phyloP scores from a whole-genome alignment of 192 early-diverging fungal species.

The Backusella luteola region DNA sequence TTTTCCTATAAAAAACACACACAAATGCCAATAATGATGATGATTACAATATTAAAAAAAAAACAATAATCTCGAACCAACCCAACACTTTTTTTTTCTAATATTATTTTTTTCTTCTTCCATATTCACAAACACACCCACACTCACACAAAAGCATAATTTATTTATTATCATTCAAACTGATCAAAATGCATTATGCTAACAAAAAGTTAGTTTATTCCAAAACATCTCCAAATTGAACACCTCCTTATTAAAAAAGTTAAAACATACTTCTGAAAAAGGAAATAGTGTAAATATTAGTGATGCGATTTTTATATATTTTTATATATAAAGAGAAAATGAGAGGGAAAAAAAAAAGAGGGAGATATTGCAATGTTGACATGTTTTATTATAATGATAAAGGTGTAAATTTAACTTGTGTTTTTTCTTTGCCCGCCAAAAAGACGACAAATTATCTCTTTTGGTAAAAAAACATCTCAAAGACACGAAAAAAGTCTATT shows the following conservation, averaged over 20 bases:
- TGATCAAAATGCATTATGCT: neutral
- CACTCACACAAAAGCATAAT: neutral
- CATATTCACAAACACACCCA: neutral
- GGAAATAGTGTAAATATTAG: neutral
- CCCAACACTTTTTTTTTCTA: neutral
- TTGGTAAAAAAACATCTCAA: neutral
- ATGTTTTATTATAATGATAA: neutral
- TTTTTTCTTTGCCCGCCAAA: neutral
- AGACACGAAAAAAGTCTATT: neutral
- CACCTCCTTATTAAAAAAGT: neutral
- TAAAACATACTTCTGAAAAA: neutral
- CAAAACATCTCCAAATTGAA: neutral
- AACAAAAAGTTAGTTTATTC: constrained; percentile 6
- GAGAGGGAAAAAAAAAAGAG: neutral
- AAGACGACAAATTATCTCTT: neutral
- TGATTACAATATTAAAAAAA: neutral
- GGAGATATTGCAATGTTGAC: neutral
- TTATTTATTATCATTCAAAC: constrained; percentile 4
- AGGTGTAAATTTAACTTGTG: neutral
- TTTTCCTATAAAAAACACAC: constrained; percentile 51
- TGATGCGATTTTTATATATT: neutral
- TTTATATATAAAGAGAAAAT: neutral
- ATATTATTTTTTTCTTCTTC: neutral
- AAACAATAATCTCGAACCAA: neutral
- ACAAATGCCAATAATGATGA: neutral